A percentile compares a stretch with the other conserved stretches of the same genome.
Evolutionary conservation across 176 grass and related monocot species (phyloP).

Genomic region (Otatea glauca): DNA sequence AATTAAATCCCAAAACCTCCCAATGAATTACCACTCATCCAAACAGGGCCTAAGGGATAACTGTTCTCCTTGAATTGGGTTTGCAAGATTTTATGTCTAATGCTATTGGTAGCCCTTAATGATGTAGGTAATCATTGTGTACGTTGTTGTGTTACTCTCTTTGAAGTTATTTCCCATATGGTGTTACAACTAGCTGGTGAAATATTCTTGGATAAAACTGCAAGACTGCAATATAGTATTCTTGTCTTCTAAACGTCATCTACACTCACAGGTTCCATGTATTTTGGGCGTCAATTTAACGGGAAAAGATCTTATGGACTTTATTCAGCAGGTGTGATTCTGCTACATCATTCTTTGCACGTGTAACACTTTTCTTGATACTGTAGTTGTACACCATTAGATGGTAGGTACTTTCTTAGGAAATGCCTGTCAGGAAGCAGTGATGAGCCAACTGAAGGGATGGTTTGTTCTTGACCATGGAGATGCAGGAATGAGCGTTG

Average conservation of each 20-base stretch:
- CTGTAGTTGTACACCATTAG: neutral
- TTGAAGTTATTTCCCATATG: conserved; percentile 11
- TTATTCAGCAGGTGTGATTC: conserved; percentile 76
- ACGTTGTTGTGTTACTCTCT: conserved; percentile 13
- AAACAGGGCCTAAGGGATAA: neutral
- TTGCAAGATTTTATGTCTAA: neutral
- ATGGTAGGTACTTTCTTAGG: neutral
- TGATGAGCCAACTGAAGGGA: neutral
- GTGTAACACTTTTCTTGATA: neutral
- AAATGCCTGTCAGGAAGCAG: neutral
- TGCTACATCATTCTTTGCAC: neutral
- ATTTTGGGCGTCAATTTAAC: conserved; percentile 88
- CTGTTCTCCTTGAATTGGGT: neutral
- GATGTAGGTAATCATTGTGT: conserved; percentile 6
- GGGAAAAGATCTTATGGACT: conserved; percentile 87
- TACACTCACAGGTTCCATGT: conserved; percentile 82
- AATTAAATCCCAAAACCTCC: no score
- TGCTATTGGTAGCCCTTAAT: conserved; percentile 1
- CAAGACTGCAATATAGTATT: neutral
- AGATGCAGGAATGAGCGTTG: neutral
- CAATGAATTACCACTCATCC: no score
- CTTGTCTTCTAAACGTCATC: conserved; percentile 23
- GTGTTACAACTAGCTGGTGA: neutral
- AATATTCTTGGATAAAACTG: conserved; percentile 15
- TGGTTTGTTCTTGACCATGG: neutral